A percentile compares a stretch with the other conserved stretches of the same genome.
Conservation (phyloP, 805 yeast species). For the Yarrowia porcina region DNA sequence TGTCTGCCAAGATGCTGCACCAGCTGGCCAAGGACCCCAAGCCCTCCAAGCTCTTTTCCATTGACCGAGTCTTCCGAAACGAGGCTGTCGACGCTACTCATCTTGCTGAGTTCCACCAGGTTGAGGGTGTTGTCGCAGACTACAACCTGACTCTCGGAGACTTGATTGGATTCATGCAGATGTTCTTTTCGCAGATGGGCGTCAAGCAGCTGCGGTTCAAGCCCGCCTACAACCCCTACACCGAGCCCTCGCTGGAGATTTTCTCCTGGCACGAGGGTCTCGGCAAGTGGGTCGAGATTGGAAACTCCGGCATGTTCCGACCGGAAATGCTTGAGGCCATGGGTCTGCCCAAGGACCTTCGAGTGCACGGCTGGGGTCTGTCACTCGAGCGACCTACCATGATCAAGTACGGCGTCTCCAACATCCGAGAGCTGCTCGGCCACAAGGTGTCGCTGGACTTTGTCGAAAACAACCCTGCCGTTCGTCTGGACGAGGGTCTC, state of each 20-base stretch:
- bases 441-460: slow-evolving; percentile 94
- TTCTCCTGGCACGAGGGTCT: slow-evolving; percentile 95
- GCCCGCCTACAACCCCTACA: slow-evolving; percentile 98
- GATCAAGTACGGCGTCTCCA: slow-evolving; percentile 95
- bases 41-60: slow-evolving; percentile 77
- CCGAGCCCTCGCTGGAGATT: slow-evolving; percentile 97
- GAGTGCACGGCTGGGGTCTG: slow-evolving; percentile 97
- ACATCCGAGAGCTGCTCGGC: slow-evolving; percentile 94
- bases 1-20: slow-evolving; percentile 84
- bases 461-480: slow-evolving; percentile 95
- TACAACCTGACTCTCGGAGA: slow-evolving; percentile 93
- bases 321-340: slow-evolving; percentile 98
- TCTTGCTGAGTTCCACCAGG: slow-evolving; percentile 98
- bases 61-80: slow-evolving; percentile 97
- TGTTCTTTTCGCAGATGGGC: slow-evolving; percentile 96
- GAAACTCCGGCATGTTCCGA: slow-evolving; percentile 99
- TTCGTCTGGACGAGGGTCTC: slow-evolving; percentile 80
- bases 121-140: slow-evolving; percentile 98
- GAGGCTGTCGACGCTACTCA: slow-evolving; percentile 99
- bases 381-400: slow-evolving; percentile 98
- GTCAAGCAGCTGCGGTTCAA: slow-evolving; percentile 92
- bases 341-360: slow-evolving; percentile 93
- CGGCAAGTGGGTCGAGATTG: slow-evolving; percentile 97
- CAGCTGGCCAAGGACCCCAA: slow-evolving; percentile 59
- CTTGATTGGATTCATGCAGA: slow-evolving; percentile 96